Evolutionary conservation across 2,329 filamentous ascomycete genomes (phyloP), one percentile per base, ranked within the genome.

Genomic region (Lachnellula willkommii): DNA sequence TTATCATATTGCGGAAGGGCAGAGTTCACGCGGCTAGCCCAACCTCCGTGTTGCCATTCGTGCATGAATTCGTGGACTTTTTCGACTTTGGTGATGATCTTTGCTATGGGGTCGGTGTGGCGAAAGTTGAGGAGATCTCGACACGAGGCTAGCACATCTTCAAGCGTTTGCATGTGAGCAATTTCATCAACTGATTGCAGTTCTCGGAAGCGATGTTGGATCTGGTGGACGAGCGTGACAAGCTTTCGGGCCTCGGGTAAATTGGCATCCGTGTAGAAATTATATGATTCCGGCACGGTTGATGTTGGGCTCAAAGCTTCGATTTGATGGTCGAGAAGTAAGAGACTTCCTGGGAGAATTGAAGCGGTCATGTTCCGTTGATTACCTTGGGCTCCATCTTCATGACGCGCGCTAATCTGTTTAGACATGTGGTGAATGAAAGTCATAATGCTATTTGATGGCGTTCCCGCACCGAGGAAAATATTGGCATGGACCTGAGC

Each of bases 211-310:
- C 88, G 84, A 47, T 75, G 69, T 67, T 88, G 85, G 47, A 93
- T 82, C 50, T 83, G 82, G 64, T 85, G 79, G 11, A 90, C 77
- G 8, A 96, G 74, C 0, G 71, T 73, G 26, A 94, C 83, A 4
- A 96, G 78, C 58, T 84, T 88, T 58, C 87, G 85, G 9, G 85
- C 84, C 73, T 97, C 90, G 1, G 75, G 70, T 12, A 93, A 74
- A 65, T 97, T 95, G 2, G 86, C 71, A 65, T 95, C 87, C 0
- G 82, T 85, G 71, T 99, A 99, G 70, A 99, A 96, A 72, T 96
- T 96, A 75, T 93, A 95, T 24, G 75, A 70, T 35, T 71, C 72
- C 0, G 72, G 63, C 2, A 74, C 66, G 4, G 73, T 72, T 5
- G 71, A 63, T 1, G 61, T 63, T 2, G 69, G 68, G 22, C 69